These are phyloP conservation scores for Posidonia australis DNA, from an alignment of 106 monocot species.

Conservation along the genomic window DNA sequence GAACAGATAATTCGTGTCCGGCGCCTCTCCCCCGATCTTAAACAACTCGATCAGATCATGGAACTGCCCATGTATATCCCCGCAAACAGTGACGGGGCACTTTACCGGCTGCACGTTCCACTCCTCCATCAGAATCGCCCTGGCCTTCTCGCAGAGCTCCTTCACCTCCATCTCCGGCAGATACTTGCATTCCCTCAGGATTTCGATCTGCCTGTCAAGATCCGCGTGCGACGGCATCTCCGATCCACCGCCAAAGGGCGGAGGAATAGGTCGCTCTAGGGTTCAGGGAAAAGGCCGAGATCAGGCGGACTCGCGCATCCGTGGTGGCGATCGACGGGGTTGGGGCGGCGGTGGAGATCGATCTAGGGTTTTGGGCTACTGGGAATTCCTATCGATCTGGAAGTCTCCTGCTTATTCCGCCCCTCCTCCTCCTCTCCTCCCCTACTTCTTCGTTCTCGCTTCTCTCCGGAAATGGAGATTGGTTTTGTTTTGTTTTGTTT, in stretches of 20 bases:
- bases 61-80: conserved; percentile 73
- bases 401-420: background rate
- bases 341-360: background rate
- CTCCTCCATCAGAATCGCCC: conserved; percentile 62
- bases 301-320: no score
- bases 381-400: background rate
- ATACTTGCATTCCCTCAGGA: conserved; percentile 48
- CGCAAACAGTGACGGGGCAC: conserved; percentile 65
- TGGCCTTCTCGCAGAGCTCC: conserved; percentile 53
- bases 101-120: conserved; percentile 80
- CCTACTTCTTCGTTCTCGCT: no score
- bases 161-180: conserved; percentile 46
- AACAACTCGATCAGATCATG: conserved; percentile 68
- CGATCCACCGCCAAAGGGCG: background rate
- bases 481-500: no score
- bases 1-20: conserved; percentile 54
- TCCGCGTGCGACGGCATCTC: conserved; percentile 42
- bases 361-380: background rate
- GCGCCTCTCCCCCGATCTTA: conserved; percentile 45
- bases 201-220: conserved; percentile 60
- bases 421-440: background rate
- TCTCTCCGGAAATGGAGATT: no score
- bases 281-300: no score
- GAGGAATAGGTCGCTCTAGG: no score
- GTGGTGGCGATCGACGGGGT: background rate